Percentiles rank a stretch among this genome's conserved stretches.
Evolutionary conservation across 768 basidiomycete genomes (phyloP).

Genomic region (Tricholoma terreum): DNA sequence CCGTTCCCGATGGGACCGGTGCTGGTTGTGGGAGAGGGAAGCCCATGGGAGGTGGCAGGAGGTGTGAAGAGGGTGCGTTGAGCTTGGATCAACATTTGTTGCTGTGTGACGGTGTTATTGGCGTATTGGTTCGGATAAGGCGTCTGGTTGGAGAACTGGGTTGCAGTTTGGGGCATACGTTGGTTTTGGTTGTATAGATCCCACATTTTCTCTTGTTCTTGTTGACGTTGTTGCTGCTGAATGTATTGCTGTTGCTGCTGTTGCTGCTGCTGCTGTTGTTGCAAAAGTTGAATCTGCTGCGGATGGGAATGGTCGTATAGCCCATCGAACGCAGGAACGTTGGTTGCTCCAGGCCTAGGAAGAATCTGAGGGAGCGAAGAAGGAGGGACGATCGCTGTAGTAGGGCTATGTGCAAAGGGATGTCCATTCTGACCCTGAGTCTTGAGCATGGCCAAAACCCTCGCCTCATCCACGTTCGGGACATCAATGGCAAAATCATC

Average conservation of each 20-base stretch:
- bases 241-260: constrained; percentile 9
- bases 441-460: constrained; percentile 20
- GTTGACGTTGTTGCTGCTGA: constrained; percentile 17
- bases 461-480: constrained; percentile 17
- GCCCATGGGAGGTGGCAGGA: constrained; percentile 37
- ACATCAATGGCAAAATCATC: constrained; percentile 23
- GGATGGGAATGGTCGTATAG: constrained; percentile 11
- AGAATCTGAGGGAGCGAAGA: constrained; percentile 15
- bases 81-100: constrained; percentile 24
- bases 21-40: constrained; percentile 18
- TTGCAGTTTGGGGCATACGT: constrained; percentile 19
- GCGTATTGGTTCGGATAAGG: constrained; percentile 5
- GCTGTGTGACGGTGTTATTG: constrained; percentile 15
- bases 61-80: constrained; percentile 41
- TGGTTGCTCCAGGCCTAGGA: constrained; percentile 17
- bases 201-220: constrained; percentile 26
- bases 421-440: constrained; percentile 8
- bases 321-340: constrained; percentile 20
- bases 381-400: constrained; percentile 3
- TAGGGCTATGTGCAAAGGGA: constrained; percentile 14
- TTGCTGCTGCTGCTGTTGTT: constrained; percentile 3
- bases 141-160: constrained; percentile 6
- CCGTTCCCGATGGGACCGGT: not conserved
- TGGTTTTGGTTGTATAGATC: constrained; percentile 28
- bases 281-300: constrained; percentile 1